Evolutionary conservation across 257 asterid genomes (phyloP), one percentile per base, ranked within the genome.

Genomic region (Sherardia arvensis): DNA sequence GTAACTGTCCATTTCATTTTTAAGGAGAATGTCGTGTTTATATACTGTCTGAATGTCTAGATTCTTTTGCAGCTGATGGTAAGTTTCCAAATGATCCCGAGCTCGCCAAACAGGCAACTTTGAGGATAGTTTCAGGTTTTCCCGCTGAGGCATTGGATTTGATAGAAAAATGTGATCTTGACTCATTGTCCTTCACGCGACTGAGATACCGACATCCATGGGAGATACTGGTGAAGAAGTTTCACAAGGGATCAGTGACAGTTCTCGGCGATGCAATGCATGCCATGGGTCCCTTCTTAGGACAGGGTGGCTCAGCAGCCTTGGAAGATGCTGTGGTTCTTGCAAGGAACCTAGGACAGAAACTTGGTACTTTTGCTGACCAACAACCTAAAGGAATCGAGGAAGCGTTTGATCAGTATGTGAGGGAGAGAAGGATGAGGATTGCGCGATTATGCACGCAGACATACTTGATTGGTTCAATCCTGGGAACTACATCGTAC

Each of bases 211-310:
- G 77, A 2, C 69, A 71, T 7, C 84, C 81, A 0, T 79, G 84
- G 84, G 81, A 76, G 62, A 63, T 79, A 47, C 65, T 79, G 3
- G 14, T 66, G 3, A 64, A 71, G 28, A 61, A 43, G 30, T 76
- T 72, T 29, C 61, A 71, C 33, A 65, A 53, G 65, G 80, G 75
- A 25, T 47, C 75, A 1, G 64, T 79, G 11, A 64, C 81, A 1
- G 73, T 79, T 11, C 77, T 72, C 3, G 84, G 84, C 45, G 84
- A 79, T 63, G 84, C 84, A 60, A 76, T 79, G 81, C 84, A 79
- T 51, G 74, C 57, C 21, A 79, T 79, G 81, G 81, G 84, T 47
- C 81, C 84, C 28, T 75, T 70, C 62, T 59, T 79, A 30, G 84
- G 73, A 1, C 81, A 79, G 54, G 81, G 84, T 30, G 79, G 79